Evolutionary conservation across 2,329 filamentous ascomycete species (phyloP), one percentile per base, ranked within the genome.

Genomic region (Epichloe elymi): DNA sequence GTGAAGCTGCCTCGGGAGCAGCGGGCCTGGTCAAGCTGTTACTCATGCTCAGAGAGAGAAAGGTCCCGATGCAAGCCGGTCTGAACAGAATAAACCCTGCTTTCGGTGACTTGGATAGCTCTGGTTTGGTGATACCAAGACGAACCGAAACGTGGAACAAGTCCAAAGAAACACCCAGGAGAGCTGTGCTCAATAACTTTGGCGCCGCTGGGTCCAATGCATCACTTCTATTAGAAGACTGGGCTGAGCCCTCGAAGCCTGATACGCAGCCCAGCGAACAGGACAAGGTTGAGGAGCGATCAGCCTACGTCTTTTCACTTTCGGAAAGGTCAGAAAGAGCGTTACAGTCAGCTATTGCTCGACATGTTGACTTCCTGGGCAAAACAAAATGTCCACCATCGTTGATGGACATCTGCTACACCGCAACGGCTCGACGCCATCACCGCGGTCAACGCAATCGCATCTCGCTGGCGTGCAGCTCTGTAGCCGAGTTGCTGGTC

Each of bases 121-220:
- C 78, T 30, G 76, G 78, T 41, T 70, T 81, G 42, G 71, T 73
- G 50, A 80, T 84, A 57, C 73, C 78, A 2, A 71, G 76, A 20
- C 39, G n/a, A 8, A 10, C 33, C 5, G 37, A n/a, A 2, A 6
- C 15, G 5, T 51, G 44, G 46, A 36, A 11, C 2, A 23, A 17
- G 30, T 23, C 30, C 12, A 15, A 73, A 68, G 55, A 20, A n/a
- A 70, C 69, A 0, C 12, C 12, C 12, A 67, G 74, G 43, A 65
- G 71, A 3, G 66, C 76, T 8, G 76, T 78, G 57, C 66, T 85
- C 54, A 87, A 87, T 65, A 85, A 85, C 66, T 86, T 85, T 59
- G 78, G 77, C 55, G 84, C 84, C 6, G 82, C 83, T 41, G 84
- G 84, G 57, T 83, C 83, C 11, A 88, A 88, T 64, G 85, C 82